Percentiles rank a stretch among this genome's conserved stretches.
These are phyloP conservation scores for Nakazawaea wickerhamii DNA, from an alignment of 805 yeast genomes.

Conservation along the genomic window DNA sequence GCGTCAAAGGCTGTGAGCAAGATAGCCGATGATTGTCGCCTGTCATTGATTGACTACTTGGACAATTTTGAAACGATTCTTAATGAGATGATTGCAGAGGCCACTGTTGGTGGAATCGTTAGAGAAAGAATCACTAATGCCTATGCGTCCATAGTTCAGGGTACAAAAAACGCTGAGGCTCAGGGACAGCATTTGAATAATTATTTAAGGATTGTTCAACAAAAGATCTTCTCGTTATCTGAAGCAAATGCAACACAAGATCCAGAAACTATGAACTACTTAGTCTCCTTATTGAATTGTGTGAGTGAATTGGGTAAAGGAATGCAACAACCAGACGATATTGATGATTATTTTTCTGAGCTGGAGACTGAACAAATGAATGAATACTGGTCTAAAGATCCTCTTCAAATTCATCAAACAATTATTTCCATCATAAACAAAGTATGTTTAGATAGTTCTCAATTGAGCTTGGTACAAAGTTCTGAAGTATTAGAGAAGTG, in stretches of 20 bases:
- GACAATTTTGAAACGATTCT: constrained; percentile 45
- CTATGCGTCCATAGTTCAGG: constrained; percentile 56
- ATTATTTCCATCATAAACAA: constrained; percentile 35
- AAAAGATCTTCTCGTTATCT: constrained; percentile 15
- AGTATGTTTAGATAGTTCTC: constrained; percentile 32
- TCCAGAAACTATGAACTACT: constrained; percentile 35
- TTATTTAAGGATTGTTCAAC: constrained; percentile 20
- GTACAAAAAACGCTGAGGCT: constrained; percentile 39
- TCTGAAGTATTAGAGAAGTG: constrained; percentile 55
- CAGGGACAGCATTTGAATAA: constrained; percentile 30
- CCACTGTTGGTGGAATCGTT: constrained; percentile 36
- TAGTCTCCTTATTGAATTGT: constrained; percentile 54
- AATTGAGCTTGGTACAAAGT: constrained; percentile 31
- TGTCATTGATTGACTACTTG: constrained; percentile 33
- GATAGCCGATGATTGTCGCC: constrained; percentile 51
- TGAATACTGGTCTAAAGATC: constrained; percentile 46
- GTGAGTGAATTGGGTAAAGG: constrained; percentile 71
- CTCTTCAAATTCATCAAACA: constrained; percentile 35
- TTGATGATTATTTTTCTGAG: constrained; percentile 32
- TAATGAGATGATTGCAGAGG: constrained; percentile 38
- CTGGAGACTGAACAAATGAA: constrained; percentile 26
- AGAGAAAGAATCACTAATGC: constrained; percentile 59
- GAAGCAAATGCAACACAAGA: constrained; percentile 18
- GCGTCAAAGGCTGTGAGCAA: constrained; percentile 54
- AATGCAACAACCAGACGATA: constrained; percentile 52